These are phyloP conservation scores for Trametes villosa DNA, from an alignment of 768 basidiomycete species.

Conservation along the genomic window DNA sequence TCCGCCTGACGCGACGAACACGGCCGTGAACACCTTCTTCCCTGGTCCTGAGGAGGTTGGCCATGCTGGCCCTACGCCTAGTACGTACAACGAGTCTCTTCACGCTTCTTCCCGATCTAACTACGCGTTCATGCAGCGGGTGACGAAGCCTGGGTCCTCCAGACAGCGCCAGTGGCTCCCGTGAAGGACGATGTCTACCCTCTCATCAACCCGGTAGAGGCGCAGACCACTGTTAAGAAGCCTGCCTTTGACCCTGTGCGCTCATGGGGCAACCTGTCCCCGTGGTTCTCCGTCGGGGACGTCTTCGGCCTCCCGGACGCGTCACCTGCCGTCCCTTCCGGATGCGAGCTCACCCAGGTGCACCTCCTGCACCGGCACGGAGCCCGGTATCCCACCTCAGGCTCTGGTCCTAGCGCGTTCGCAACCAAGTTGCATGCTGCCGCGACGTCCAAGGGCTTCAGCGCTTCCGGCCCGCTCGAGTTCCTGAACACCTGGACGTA, in stretches of 20 bases:
- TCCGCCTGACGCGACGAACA: conserved; percentile 41
- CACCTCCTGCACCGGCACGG: conserved; percentile 47
- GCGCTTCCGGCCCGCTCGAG: conserved; percentile 40
- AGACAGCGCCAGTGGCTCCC: conserved; percentile 43
- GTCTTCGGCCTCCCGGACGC: conserved; percentile 52
- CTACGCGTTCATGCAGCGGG: conserved; percentile 25
- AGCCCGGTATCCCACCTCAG: conserved; percentile 47
- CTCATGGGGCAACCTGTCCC: conserved; percentile 53
- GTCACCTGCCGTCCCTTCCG: conserved; percentile 49
- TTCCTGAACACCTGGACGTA: conserved; percentile 53
- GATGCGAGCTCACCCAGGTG: conserved; percentile 51
- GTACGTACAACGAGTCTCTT: conserved; percentile 32
- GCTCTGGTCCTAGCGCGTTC: conserved; percentile 31
- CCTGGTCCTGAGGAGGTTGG: conserved; percentile 48
- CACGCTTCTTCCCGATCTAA: not conserved
- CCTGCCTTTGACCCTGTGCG: conserved; percentile 48
- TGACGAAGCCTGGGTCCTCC: conserved; percentile 32
- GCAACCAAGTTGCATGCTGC: conserved; percentile 31
- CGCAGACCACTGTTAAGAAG: conserved; percentile 38
- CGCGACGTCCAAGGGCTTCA: conserved; percentile 34
- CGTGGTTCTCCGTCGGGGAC: conserved; percentile 52
- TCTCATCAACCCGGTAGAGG: conserved; percentile 40
- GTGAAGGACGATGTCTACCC: conserved; percentile 45
- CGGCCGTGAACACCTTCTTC: conserved; percentile 43
- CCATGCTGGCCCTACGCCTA: conserved; percentile 53